Evolutionary conservation across 345 rosid species (phyloP), one percentile per base, ranked within the genome.

Genomic region (Clarkia xantiana): DNA sequence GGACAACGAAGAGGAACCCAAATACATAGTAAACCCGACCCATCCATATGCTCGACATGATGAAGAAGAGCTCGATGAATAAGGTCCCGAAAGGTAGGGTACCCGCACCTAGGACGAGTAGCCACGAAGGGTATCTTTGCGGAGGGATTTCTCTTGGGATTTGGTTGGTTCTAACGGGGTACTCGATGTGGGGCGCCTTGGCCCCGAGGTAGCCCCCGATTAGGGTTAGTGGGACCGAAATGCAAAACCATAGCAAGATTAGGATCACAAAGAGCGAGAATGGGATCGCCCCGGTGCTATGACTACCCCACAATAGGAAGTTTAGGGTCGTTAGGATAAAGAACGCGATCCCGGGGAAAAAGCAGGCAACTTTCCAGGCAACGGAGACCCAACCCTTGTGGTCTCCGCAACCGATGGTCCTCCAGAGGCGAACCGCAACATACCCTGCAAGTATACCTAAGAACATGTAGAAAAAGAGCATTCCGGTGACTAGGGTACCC

Each of bases 401-500:
- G 43, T 62, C 60, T 22, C 60, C 66, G 38, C 55, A 62, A 6
- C 51, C 49, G 11, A 62, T 62, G 10, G 66, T 55, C 49, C 56
- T 62, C 66, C 66, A 62, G 29, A 62, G 54, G 9, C 66, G 60
- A 14, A 62, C 66, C 6, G 66, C 66, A 11, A 62, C 66, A 25
- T 62, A 62, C 14, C 66, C 66, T 9, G 66, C 66, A 10, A 40
- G 40, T 9, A 62, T 44, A 29, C 66, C 66, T 0, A 62, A 60
- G 54, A 62, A 47, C 66, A 62, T 62, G 49, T 62, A 62, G 66
- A 55, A 58, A 43, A 64, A 64, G 51, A 64, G 60, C 66, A 62
- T 62, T 18, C 66, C 66, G 11, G 60, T 62, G 50, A 62, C 44
- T n/a, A 62, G 66, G 2, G 66, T 55, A 22, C 66, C 66, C 16